Base-by-base conservation (phyloP, 257 asterid genomes). In the Jasminum sambac region DNA sequence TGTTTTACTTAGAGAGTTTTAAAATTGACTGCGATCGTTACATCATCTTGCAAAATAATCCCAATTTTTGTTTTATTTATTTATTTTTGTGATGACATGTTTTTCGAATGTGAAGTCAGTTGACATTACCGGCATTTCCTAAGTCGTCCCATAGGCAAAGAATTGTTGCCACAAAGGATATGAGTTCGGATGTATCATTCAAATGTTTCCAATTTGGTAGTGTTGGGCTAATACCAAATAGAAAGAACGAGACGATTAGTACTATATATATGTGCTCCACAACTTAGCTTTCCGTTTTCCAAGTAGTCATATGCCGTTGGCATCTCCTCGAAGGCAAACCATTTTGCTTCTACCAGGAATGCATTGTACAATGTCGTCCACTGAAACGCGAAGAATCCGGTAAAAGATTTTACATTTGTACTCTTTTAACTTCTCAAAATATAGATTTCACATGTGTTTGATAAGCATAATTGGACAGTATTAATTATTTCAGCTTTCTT, bases 281-380 rank as follows among this genome's bases (percentile, higher is more conserved):
- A 72, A 77, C 81, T 84, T 58, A 84, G 77, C 41, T 64, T 81
- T 5, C 74, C 84, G 17, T 78, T 81, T 11, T 60, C 72, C 55
- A 84, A 64, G 63, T 84, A 81, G 66, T 71, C 69, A 0, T 52
- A 71, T 11, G 85, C 63, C 2, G 36, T 37, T 34, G 83, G 85
- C 25, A 76, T 55, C 12, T 76, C 21, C 1, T 64, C 36, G 36
- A 4, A 30, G 36, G 36, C 36, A 30, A 30, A 30, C 36, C 36
- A 30, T 4, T 77, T 57, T 2, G 74, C 78, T 75, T 84, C 86
- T 72, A 78, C 79, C 23, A 90, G 78, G 73, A 83, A 90, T 34
- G 89, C 88, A 14, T 72, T 67, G 79, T 89, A 87, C 72, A 87
- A 71, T 41, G 30, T 75, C 38, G 26, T 86, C 96, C 95, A 87